A percentile compares a stretch with the other conserved stretches of the same genome.
Evolutionary conservation across 208 protist species (phyloP).

Genomic region (Trypanosomatidae sp.): DNA sequence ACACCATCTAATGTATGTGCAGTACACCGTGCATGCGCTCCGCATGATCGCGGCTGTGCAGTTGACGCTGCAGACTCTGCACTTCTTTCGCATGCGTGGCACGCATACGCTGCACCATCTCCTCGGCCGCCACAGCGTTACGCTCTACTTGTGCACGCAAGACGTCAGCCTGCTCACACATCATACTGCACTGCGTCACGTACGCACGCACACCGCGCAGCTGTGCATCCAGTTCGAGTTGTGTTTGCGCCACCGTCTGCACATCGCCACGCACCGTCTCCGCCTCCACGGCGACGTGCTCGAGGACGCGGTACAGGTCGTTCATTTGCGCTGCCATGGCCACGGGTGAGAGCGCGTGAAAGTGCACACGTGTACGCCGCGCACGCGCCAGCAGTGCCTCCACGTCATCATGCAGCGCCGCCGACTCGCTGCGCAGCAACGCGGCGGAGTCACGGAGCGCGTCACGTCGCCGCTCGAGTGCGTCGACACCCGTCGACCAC

Average conservation of each 20-base stretch:
- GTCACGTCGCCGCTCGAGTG: conserved; percentile 26
- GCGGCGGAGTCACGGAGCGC: conserved; percentile 26
- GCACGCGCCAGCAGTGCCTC: conserved; percentile 17
- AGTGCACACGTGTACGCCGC: conserved; percentile 33
- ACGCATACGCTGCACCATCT: too few species aligned
- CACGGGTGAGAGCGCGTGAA: conserved; percentile 65
- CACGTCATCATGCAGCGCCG: conserved; percentile 23
- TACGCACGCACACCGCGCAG: conserved; percentile 41
- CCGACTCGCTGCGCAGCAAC: conserved; percentile 43
- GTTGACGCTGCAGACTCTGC: too few species aligned
- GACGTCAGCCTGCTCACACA: too few species aligned
- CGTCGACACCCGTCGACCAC: conserved; percentile 49
- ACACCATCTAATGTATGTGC: too few species aligned
- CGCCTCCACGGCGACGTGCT: conserved; percentile 50
- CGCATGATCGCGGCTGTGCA: too few species aligned
- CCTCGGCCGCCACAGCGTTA: too few species aligned
- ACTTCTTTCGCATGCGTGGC: too few species aligned
- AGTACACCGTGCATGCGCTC: too few species aligned
- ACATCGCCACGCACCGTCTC: conserved; percentile 46
- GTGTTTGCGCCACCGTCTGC: conserved; percentile 19
- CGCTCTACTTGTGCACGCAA: too few species aligned
- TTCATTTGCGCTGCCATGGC: conserved; percentile 81
- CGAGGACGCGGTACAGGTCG: conserved; percentile 69
- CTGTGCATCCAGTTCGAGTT: conserved; percentile 50
- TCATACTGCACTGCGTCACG: conserved; percentile 24